Conservation (phyloP, 768 basidiomycete genomes). For the Gymnopilus dilepis region DNA sequence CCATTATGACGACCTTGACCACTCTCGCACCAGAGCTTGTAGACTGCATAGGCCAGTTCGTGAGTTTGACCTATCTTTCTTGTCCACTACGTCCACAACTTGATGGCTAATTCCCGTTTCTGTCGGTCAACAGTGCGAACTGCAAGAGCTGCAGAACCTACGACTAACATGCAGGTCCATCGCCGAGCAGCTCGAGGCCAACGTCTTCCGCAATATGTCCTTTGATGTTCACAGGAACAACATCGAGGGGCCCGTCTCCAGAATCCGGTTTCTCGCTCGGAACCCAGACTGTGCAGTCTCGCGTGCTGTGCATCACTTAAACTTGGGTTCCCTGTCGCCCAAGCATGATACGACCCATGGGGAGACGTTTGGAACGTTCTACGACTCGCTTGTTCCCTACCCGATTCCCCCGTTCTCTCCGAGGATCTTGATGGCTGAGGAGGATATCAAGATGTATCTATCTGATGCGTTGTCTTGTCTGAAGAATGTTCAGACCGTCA, state of each 20-base stretch:
- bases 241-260: not conserved
- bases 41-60: not conserved
- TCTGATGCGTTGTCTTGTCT: constrained; percentile 11
- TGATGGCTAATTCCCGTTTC: not conserved
- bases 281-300: not conserved
- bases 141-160: constrained; percentile 5
- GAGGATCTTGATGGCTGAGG: constrained; percentile 7
- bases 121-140: not conserved
- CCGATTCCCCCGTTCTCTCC: not conserved
- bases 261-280: not conserved
- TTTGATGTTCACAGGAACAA: not conserved
- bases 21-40: not conserved
- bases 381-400: not conserved
- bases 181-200: constrained; percentile 8
- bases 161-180: constrained; percentile 18
- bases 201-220: constrained; percentile 10
- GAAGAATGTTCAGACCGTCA: constrained; percentile 11
- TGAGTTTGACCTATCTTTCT: not conserved
- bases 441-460: constrained; percentile 13
- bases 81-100: too few relatives aligned
- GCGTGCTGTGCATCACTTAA: not conserved
- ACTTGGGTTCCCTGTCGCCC: not conserved
- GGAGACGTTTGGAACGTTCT: not conserved
- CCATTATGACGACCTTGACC: not conserved
- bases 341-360: not conserved